Evolutionary conservation across 2,329 filamentous ascomycete genomes (phyloP).

Genomic region (Emydomyces testavorans): DNA sequence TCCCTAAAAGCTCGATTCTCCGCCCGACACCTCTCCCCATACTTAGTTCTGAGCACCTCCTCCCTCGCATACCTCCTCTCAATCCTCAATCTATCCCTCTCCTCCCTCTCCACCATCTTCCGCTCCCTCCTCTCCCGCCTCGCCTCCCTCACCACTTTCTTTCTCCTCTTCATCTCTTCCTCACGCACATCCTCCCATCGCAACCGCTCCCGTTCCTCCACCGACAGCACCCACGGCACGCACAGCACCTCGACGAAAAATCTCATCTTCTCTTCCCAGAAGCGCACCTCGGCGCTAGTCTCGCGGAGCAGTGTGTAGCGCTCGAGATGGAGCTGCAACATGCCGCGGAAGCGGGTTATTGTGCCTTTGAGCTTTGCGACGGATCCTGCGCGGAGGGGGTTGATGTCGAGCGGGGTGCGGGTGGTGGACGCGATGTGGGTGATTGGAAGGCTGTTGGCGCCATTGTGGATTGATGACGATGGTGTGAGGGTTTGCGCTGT

Average conservation of each 20-base stretch:
- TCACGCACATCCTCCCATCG: constrained; percentile 32
- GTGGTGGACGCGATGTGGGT: constrained; percentile 14
- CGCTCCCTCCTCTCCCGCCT: constrained; percentile 29
- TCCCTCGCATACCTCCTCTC: constrained; percentile 26
- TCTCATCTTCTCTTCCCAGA: constrained; percentile 41
- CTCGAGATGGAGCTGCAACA: constrained; percentile 45
- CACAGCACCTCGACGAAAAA: constrained; percentile 42
- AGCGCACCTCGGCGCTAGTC: constrained; percentile 45
- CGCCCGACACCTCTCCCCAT: constrained; percentile 24
- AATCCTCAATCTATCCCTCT: constrained; percentile 23
- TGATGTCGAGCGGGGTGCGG: constrained; percentile 35
- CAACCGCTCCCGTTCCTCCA: constrained; percentile 35
- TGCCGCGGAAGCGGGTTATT: constrained; percentile 40
- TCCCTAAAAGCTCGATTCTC: constrained; percentile 23
- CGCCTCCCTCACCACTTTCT: constrained; percentile 26
- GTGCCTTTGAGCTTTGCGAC: constrained; percentile 48
- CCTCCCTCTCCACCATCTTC: constrained; percentile 33
- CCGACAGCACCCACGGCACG: constrained; percentile 43
- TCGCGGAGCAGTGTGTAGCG: constrained; percentile 39
- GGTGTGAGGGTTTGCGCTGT: not conserved
- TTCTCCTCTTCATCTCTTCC: constrained; percentile 33
- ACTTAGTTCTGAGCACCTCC: constrained; percentile 32
- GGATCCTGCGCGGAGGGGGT: constrained; percentile 39
- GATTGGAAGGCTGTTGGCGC: not conserved
- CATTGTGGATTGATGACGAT: not conserved